Evolutionary conservation across 768 basidiomycete species (phyloP).

Genomic region (Zangia roseola): DNA sequence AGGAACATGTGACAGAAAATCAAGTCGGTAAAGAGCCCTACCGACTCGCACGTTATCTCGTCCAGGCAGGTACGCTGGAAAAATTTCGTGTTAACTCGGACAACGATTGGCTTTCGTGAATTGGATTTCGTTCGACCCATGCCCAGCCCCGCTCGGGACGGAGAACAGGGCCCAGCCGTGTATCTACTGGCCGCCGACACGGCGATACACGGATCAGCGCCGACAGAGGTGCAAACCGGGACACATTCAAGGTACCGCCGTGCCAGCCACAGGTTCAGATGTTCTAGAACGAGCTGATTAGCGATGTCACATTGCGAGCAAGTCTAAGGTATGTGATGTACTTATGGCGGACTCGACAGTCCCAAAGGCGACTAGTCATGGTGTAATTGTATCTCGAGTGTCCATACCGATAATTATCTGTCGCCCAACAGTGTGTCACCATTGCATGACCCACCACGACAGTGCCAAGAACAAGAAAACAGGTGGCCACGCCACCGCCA

Average conservation of each 20-base stretch:
- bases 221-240: not conserved
- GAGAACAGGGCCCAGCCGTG: not conserved
- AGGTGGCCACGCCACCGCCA: conserved; percentile 39
- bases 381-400: no score
- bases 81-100: not conserved
- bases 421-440: conserved; percentile 9
- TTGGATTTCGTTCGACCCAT: not conserved
- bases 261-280: no score
- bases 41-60: not conserved
- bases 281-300: no score
- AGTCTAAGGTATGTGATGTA: no score
- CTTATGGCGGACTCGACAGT: no score
- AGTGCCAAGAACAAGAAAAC: conserved; percentile 30
- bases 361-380: no score
- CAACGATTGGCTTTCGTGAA: not conserved
- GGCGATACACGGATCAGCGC: conserved; percentile 6
- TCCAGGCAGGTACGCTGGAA: not conserved
- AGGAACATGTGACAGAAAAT: not conserved
- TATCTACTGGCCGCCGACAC: not conserved
- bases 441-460: conserved; percentile 35
- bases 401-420: no score
- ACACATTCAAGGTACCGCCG: not conserved
- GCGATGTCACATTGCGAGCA: no score
- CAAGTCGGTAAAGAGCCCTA: no score
- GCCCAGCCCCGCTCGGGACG: not conserved